Evolutionary conservation across 164 flowering plant species (phyloP).

Genomic region (Sedum album): DNA sequence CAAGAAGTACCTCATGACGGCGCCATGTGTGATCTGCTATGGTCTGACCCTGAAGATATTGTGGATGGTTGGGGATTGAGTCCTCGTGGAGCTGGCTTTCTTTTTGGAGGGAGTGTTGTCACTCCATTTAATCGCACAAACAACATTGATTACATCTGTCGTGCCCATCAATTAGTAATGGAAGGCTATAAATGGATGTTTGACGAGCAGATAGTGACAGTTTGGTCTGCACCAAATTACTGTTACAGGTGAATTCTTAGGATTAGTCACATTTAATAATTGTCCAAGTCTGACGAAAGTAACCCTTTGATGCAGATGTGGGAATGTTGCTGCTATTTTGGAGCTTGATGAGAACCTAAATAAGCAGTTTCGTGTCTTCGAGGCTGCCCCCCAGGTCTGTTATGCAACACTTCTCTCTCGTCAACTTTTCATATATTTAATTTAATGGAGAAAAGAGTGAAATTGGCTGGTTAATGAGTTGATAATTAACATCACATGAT

Average conservation of each 20-base stretch:
- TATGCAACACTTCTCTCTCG: not conserved
- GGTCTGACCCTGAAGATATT: conserved; percentile 98
- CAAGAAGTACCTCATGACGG: conserved; percentile 99
- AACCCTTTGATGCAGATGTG: conserved; percentile 63
- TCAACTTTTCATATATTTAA: not conserved
- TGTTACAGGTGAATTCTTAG: conserved; percentile 68
- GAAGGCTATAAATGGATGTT: conserved; percentile 99
- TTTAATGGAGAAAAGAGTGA: not conserved
- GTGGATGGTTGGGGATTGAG: conserved; percentile 99
- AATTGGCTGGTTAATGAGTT: too few species aligned
- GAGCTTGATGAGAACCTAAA: conserved; percentile 93
- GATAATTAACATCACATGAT: conserved; percentile 1
- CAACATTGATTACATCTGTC: conserved; percentile 86
- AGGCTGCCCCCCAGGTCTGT: conserved; percentile 96
- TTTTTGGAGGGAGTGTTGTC: conserved; percentile 94
- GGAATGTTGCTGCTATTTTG: conserved; percentile 98
- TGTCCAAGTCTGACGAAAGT: not conserved
- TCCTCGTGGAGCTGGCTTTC: conserved; percentile 97
- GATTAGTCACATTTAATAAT: not conserved
- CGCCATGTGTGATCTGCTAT: conserved; percentile 96
- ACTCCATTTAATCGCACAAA: conserved; percentile 75
- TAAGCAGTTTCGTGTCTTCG: conserved; percentile 85
- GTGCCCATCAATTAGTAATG: conserved; percentile 99
- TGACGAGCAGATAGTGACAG: conserved; percentile 87
- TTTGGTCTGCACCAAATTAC: conserved; percentile 99